Base-by-base conservation (phyloP, 2,329 filamentous ascomycete species). In the Pseudocercospora eumusae region DNA sequence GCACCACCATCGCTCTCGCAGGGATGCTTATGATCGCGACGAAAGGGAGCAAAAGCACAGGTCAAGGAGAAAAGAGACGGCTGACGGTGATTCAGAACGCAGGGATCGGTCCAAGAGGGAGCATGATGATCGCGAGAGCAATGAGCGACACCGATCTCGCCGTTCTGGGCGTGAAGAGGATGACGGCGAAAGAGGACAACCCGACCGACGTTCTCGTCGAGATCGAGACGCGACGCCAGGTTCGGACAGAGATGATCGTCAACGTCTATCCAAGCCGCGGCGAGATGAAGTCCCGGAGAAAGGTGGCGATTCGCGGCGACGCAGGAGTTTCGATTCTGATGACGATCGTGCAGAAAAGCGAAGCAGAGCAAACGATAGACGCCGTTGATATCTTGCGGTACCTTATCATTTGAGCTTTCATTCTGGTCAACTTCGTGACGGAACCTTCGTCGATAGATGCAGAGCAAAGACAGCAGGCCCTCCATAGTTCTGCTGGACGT, bases 1-100 rank as follows among this genome's bases (percentile, higher is more conserved):
- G 23, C 58, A 60, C 31, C 57, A 54, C 36, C 58, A 60, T 33
- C 58, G 50, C 15, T 60, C 58, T 45, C 49, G 36, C 15, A 60
- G 53, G 33, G 21, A 27, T 7, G 25, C 23, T 21, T 15, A 47
- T 33, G 25, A 27, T 21, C 28, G 36, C 21, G 31, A 54, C 36
- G 47, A 53, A 5, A 25, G 25, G 11, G 58, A 55, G n/a, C 36
- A 33, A 20, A 55, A 21, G 25, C 49, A 49, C 15, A 50, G 50
- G 23, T 56, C 58, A 9, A 47, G 58, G 21, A 47, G 58, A 6
- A 18, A 58, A 21, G 58, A 59, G 15, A 18, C 8, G n/a, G 50
- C 27, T 8, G 49, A 56, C 9, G 28, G 27, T 47, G 49, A 60
- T 23, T n/a, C 20, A 18, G 33, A 53, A 23, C 58, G 44, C n/a